These are phyloP conservation scores for Podaxis mareebaensis DNA, from an alignment of 768 basidiomycete species.

Conservation along the genomic window DNA sequence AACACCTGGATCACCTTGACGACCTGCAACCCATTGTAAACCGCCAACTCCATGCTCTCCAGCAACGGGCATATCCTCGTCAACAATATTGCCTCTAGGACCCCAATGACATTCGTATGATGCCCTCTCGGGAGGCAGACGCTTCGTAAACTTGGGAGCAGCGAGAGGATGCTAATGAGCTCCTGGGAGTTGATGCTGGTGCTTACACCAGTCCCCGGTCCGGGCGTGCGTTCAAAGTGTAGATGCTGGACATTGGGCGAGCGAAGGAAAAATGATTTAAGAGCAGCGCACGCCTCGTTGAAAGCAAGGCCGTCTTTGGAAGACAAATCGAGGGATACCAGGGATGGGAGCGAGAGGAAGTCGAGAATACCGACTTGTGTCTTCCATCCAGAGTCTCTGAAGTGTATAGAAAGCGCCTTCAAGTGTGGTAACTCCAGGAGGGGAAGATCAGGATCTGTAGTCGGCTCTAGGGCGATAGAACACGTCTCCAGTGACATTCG, in stretches of 20 bases:
- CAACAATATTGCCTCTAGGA: conserved; percentile 5
- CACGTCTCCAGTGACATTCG: conserved; percentile 5
- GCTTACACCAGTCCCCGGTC: conserved; percentile 10
- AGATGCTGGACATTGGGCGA: conserved; percentile 6
- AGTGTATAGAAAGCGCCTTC: conserved; percentile 5
- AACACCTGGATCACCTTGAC: conserved; percentile 12
- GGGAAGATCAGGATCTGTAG: conserved; percentile 7
- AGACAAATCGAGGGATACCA: conserved; percentile 8
- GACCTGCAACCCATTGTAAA: conserved; percentile 11
- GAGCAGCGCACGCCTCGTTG: conserved; percentile 5
- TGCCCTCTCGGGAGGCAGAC: conserved; percentile 11
- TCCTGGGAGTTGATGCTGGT: conserved; percentile 16
- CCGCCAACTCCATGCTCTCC: conserved; percentile 8
- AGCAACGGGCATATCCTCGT: neutral
- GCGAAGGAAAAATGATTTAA: conserved; percentile 12
- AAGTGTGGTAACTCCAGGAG: conserved; percentile 1
- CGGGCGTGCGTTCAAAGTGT: conserved; percentile 6
- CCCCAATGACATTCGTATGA: conserved; percentile 6
- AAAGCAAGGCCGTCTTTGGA: conserved; percentile 9
- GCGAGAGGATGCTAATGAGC: conserved; percentile 7
- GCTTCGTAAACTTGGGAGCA: conserved; percentile 5
- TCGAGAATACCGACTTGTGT: conserved; percentile 7
- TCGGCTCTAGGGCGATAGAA: conserved; percentile 12
- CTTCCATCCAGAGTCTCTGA: conserved; percentile 13
- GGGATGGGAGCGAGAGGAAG: conserved; percentile 6